Percentiles rank a stretch among this genome's conserved stretches.
Evolutionary conservation across 2,329 filamentous ascomycete species (phyloP).

Genomic region (Aschersonia sp.): DNA sequence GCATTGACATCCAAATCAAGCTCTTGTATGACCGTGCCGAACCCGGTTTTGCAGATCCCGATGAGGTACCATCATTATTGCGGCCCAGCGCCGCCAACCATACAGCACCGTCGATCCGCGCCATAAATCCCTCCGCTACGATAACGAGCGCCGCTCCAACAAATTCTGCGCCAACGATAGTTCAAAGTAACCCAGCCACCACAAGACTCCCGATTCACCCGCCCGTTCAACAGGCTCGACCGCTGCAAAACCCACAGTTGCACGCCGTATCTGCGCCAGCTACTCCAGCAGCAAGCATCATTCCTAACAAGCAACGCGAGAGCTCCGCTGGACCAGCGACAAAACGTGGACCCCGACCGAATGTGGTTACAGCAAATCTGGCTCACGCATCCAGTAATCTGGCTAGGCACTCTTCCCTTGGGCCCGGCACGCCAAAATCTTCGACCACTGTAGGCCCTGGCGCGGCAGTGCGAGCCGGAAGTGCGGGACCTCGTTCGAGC

Average conservation of each 20-base stretch:
- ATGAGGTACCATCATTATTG: constrained; percentile 49
- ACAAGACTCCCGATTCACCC: constrained; percentile 26
- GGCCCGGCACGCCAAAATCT: constrained; percentile 46
- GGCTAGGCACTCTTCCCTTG: constrained; percentile 47
- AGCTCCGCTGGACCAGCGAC: constrained; percentile 44
- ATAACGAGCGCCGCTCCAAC: constrained; percentile 13
- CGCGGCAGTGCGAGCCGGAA: constrained; percentile 35
- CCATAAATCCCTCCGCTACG: constrained; percentile 27
- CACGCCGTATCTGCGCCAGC: constrained; percentile 42
- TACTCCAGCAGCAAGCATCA: constrained; percentile 46
- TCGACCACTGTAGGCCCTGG: constrained; percentile 10
- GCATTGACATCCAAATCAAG: constrained; percentile 50
- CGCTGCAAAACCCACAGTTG: constrained; percentile 21
- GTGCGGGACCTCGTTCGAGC: constrained; percentile 40
- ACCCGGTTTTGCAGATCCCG: constrained; percentile 45
- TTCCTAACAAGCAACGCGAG: constrained; percentile 41
- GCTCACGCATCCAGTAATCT: constrained; percentile 41
- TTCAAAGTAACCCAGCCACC: constrained; percentile 24
- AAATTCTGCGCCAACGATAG: constrained; percentile 11
- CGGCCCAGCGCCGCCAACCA: constrained; percentile 42
- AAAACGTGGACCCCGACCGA: constrained; percentile 38
- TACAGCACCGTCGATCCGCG: constrained; percentile 21
- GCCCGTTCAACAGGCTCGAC: constrained; percentile 34
- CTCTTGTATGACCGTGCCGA: constrained; percentile 45
- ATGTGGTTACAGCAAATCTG: constrained; percentile 29